Evolutionary conservation across 2,329 filamentous ascomycete genomes (phyloP).

Genomic region (Exserohilum turcica): DNA sequence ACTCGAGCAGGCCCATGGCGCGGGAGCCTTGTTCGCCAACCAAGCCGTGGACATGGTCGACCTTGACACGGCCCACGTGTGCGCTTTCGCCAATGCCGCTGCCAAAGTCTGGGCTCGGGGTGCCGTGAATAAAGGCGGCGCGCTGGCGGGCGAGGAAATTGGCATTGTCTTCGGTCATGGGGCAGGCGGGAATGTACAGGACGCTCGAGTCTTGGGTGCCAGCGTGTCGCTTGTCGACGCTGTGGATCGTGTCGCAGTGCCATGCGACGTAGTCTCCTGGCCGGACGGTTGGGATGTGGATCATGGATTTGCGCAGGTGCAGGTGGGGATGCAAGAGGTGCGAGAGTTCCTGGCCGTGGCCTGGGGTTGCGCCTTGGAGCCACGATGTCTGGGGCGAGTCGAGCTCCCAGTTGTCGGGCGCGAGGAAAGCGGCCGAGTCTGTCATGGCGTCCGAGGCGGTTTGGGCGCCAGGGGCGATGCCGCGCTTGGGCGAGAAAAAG

Average conservation of each 20-base stretch:
- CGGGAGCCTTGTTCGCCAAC: constrained; percentile 56
- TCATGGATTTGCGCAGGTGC: constrained; percentile 69
- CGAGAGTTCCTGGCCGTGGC: constrained; percentile 71
- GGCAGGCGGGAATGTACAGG: constrained; percentile 86
- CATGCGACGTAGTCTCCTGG: constrained; percentile 78
- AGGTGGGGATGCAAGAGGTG: constrained; percentile 71
- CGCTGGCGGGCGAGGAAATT: constrained; percentile 73
- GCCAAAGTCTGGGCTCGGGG: constrained; percentile 56
- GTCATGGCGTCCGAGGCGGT: constrained; percentile 37
- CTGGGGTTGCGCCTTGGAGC: constrained; percentile 72
- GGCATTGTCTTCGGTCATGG: constrained; percentile 75
- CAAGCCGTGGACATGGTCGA: constrained; percentile 46
- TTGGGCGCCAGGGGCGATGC: constrained; percentile 41
- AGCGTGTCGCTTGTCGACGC: constrained; percentile 78
- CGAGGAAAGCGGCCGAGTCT: constrained; percentile 51
- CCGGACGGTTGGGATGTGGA: constrained; percentile 69
- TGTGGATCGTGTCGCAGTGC: constrained; percentile 83
- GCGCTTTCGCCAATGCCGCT: constrained; percentile 67
- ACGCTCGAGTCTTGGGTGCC: constrained; percentile 79
- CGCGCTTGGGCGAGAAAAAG: constrained; percentile 69
- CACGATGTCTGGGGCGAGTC: constrained; percentile 59
- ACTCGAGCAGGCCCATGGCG: constrained; percentile 60
- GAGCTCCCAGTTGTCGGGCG: constrained; percentile 66
- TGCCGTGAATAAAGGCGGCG: constrained; percentile 69
- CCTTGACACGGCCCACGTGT: constrained; percentile 51